phyloP scores from a whole-genome alignment of 169 alveolate species.

The Amoebophrya sp. region DNA sequence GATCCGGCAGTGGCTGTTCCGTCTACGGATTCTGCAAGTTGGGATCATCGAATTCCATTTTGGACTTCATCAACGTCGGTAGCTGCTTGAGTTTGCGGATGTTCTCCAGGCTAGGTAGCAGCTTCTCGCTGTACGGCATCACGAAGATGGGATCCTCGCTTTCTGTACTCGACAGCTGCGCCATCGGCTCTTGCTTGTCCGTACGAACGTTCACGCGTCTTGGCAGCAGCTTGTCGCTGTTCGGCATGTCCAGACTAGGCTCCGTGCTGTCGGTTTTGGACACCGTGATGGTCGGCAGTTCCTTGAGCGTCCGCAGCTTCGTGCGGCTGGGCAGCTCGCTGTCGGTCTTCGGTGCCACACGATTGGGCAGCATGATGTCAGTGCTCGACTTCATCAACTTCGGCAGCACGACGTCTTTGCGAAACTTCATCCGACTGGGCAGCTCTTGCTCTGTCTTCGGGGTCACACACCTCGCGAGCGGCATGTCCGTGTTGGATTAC shows the following conservation, averaged over 20 bases:
- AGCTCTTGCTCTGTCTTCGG: constrained; percentile 28
- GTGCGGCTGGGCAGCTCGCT: neutral
- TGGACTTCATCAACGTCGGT: constrained; percentile 41
- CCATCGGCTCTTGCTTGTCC: neutral
- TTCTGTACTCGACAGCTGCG: constrained; percentile 26
- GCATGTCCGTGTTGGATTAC: neutral
- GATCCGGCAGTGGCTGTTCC: constrained; percentile 27
- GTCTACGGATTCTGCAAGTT: constrained; percentile 26
- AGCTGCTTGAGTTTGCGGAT: neutral
- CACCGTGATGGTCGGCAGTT: neutral
- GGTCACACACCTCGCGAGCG: neutral
- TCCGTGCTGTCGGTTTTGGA: neutral
- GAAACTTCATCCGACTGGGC: neutral
- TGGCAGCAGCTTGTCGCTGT: neutral
- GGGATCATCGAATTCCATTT: constrained; percentile 20
- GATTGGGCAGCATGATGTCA: neutral
- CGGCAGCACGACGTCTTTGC: neutral
- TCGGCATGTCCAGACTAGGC: neutral
- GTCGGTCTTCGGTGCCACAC: neutral
- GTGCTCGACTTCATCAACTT: neutral
- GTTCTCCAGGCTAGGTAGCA: neutral
- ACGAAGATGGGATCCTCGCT: neutral
- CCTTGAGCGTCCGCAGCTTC: neutral
- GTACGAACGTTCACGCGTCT: neutral
- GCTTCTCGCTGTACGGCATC: constrained; percentile 27